Percentiles rank a stretch among this genome's conserved stretches.
These are phyloP conservation scores for Annona cherimola DNA, from an alignment of 164 flowering plant genomes.

Conservation along the genomic window DNA sequence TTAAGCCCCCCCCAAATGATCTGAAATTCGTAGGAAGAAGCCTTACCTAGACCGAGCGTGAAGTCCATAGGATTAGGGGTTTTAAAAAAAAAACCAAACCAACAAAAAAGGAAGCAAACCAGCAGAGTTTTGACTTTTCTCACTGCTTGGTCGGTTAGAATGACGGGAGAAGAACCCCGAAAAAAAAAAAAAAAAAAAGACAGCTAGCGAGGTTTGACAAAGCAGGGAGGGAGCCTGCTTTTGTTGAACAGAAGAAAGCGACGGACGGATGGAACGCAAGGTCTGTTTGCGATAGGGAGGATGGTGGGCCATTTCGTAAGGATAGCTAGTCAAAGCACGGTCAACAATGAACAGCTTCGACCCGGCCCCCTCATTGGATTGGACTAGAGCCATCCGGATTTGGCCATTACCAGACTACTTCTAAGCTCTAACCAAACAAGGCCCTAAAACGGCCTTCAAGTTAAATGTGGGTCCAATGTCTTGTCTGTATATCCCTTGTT, in stretches of 20 bases:
- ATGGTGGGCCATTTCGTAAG: neutral
- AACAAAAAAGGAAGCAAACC: neutral
- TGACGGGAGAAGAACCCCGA: neutral
- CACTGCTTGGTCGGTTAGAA: neutral
- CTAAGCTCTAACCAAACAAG: too few species aligned
- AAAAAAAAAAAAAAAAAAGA: too few species aligned
- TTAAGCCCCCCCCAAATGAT: too few species aligned
- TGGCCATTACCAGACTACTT: too few species aligned
- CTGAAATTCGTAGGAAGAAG: too few species aligned
- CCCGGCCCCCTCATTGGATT: neutral
- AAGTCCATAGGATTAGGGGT: too few species aligned
- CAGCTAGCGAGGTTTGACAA: neutral
- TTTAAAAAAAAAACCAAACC: neutral
- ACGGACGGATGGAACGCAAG: neutral
- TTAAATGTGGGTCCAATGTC: too few species aligned
- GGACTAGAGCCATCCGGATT: too few species aligned
- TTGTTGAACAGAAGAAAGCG: neutral
- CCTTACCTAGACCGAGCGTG: too few species aligned
- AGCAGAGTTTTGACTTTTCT: neutral
- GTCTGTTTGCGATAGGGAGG: too few species aligned
- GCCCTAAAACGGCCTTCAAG: too few species aligned
- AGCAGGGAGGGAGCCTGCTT: neutral
- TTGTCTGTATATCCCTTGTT: too few species aligned
- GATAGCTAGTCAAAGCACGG: neutral
- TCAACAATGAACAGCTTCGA: neutral